These are phyloP conservation scores for Tulasnella sp. DNA, from an alignment of 768 basidiomycete genomes.

Conservation along the genomic window DNA sequence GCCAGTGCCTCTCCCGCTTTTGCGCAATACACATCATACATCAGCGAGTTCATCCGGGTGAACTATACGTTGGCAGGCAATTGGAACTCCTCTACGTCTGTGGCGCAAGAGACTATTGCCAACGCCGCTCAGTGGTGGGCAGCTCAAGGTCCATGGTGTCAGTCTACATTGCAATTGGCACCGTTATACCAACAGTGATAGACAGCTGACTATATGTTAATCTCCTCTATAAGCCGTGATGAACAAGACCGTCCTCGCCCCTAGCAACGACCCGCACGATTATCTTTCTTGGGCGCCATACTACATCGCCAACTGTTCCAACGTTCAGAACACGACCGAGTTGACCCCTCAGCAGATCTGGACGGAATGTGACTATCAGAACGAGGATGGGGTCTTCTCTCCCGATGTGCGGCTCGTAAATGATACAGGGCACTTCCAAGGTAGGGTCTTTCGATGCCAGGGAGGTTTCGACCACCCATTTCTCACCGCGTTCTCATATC, in stretches of 20 bases:
- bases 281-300: slow-evolving; percentile 22
- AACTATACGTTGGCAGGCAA: slow-evolving; percentile 12
- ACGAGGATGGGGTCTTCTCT: slow-evolving; percentile 50
- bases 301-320: slow-evolving; percentile 49
- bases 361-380: slow-evolving; percentile 45
- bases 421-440: slow-evolving; percentile 43
- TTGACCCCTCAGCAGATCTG: slow-evolving; percentile 45
- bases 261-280: slow-evolving; percentile 18
- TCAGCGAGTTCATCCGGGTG: slow-evolving; percentile 10
- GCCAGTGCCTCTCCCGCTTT: too few species aligned
- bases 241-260: slow-evolving; percentile 16
- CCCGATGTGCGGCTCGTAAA: slow-evolving; percentile 49
- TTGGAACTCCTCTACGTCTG: slow-evolving; percentile 8
- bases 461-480: too few species aligned
- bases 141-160: slow-evolving; percentile 17
- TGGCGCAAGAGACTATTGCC: slow-evolving; percentile 14
- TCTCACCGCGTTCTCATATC: too few species aligned
- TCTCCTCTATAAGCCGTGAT: slow-evolving; percentile 14
- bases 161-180: neutral
- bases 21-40: neutral
- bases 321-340: slow-evolving; percentile 45
- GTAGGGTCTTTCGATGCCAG: too few species aligned
- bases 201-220: neutral
- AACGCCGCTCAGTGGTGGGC: slow-evolving; percentile 9
- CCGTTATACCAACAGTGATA: neutral